Evolutionary conservation across 1,284 basidiomycete genomes (phyloP).

Genomic region (Psilocybe mexicana): DNA sequence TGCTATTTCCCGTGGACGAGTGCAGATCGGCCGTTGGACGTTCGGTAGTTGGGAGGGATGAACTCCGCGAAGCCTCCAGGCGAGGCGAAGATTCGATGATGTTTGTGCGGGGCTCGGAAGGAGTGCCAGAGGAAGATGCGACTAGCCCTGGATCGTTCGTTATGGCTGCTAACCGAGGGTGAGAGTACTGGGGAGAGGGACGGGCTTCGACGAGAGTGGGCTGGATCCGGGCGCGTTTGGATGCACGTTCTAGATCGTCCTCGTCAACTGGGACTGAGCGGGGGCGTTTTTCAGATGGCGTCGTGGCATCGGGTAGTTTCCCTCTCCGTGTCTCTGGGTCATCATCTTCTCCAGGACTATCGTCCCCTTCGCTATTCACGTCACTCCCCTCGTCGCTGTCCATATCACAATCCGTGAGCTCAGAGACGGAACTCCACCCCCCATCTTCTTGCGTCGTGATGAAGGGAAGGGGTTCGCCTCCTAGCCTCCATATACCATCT

Average conservation of each 20-base stretch:
- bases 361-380: not conserved
- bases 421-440: conserved; percentile 13
- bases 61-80: not conserved
- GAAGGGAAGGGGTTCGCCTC: conserved; percentile 8
- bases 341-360: not conserved
- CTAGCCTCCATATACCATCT: conserved; percentile 13
- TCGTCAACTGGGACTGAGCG: not conserved
- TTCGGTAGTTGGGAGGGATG: not conserved
- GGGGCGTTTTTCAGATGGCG: not conserved
- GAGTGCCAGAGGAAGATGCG: not conserved
- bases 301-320: not conserved
- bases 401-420: conserved; percentile 20
- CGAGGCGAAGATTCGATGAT: not conserved
- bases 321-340: not conserved
- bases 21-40: too few species aligned
- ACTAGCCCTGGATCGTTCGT: conserved; percentile 4
- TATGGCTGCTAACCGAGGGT: conserved; percentile 14
- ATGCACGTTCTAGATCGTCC: not conserved
- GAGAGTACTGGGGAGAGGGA: conserved; percentile 1
- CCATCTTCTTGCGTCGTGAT: conserved; percentile 10
- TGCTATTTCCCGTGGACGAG: too few species aligned
- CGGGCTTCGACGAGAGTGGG: not conserved
- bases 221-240: conserved; percentile 12
- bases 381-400: conserved; percentile 8
- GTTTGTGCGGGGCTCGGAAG: not conserved